Evolutionary conservation across 371 early-diverging fungal species (phyloP), one percentile per base, ranked within the genome.

Genomic region (Apophysomyces variabilis): DNA sequence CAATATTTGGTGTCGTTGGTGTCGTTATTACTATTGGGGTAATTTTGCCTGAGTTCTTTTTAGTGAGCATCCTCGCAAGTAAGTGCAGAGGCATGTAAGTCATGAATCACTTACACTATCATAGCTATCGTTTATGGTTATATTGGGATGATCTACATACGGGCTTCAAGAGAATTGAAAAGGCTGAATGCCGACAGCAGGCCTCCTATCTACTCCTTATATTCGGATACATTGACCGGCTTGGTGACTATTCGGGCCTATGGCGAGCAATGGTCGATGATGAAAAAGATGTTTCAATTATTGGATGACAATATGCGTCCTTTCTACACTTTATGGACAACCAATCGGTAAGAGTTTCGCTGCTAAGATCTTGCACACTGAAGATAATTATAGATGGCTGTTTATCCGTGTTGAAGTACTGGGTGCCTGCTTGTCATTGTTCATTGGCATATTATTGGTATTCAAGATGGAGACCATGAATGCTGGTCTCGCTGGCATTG

Each of bases 401-500:
- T 82, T 82, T 72, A 73, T 82, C 8, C 90, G 97, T n/a, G 89
- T 92, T 13, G 95, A 93, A 46, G 26, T 90, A 2, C 70, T 90
- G 6, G 88, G 90, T 13, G 85, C 93, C 0, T 50, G 86, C 2
- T 82, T 96, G 14, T 80, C 93, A 8, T 87, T 94, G 57, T 74
- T 82, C 58, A 82, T 93, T 12, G 89, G 91, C 7, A 59, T 90
- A 11, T 85, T 79, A 54, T 76, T 86, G 47, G 74, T 87, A 38
- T 72, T 68, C 35, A 80, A 83, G 54, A 68, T 74, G 18, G 71
- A 81, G 9, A 75, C 67, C 13, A 67, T 92, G 32, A 88, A 88
- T 73, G 87, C 93, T 3, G 94, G 91, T 0, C 74, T 89, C 43
- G 93, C 93, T 5, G 96, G 95, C 58, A 83, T 96, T 39, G 87